phyloP scores from a whole-genome alignment of 345 rosid genomes.

The Eucalyptus erythrocorys region DNA sequence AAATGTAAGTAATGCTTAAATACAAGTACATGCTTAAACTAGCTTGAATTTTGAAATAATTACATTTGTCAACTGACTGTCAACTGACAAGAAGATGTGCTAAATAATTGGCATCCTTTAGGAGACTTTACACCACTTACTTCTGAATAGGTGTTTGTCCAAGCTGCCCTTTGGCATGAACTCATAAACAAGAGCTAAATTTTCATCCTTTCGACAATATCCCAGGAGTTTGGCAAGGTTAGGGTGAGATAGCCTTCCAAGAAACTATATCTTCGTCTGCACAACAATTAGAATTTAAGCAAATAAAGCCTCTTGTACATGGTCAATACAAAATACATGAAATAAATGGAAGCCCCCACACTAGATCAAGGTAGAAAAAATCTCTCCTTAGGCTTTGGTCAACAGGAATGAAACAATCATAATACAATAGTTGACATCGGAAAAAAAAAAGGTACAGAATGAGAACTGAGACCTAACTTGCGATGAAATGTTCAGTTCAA shows the following conservation, averaged over 20 bases:
- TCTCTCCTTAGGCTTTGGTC: neutral
- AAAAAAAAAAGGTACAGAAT: neutral
- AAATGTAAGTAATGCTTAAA: neutral
- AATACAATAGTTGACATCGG: accelerated
- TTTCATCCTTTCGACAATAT: neutral
- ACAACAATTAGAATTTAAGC: neutral
- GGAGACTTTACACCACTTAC: neutral
- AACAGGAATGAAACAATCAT: neutral
- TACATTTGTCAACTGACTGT: neutral
- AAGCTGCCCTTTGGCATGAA: neutral
- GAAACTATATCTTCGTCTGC: neutral
- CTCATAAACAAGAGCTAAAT: neutral
- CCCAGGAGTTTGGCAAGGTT: neutral
- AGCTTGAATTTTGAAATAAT: neutral
- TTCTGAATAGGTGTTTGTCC: neutral
- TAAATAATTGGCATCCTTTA: neutral
- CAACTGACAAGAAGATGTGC: neutral
- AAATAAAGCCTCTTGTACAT: neutral
- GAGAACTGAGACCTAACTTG: neutral
- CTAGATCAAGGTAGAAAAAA: neutral
- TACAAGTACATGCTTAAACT: neutral
- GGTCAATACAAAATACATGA: neutral
- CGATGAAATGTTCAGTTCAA: accelerated
- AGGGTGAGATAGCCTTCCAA: neutral
- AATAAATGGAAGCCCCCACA: neutral